Percentiles rank a stretch among this genome's conserved stretches.
Conservation (phyloP, 2,329 filamentous ascomycete species). For the Colletotrichum theobromicola region DNA sequence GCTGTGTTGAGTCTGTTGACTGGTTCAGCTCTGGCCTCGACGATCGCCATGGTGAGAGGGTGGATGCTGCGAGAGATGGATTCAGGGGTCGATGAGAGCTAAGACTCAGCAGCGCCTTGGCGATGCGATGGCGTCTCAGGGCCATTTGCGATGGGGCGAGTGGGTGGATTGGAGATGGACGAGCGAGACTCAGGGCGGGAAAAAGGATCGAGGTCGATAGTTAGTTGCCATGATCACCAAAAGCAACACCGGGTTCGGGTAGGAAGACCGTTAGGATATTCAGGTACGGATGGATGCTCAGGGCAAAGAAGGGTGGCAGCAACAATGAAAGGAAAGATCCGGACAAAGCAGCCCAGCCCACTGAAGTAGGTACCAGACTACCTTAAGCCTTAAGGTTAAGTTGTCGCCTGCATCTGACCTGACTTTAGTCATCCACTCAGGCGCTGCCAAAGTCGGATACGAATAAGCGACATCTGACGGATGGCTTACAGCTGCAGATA, state of each 20-base stretch:
- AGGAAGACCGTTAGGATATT: not conserved
- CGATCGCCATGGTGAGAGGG: not conserved
- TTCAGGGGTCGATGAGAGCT: slow-evolving; percentile 15
- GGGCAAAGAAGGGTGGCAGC: not conserved
- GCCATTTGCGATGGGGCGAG: not conserved
- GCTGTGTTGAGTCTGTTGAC: not conserved
- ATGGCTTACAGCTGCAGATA: not conserved
- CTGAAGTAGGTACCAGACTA: not conserved
- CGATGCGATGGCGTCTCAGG: slow-evolving; percentile 14
- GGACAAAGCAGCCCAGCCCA: not conserved
- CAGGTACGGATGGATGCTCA: not conserved
- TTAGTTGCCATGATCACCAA: not conserved
- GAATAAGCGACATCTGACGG: not conserved
- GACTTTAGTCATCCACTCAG: not conserved
- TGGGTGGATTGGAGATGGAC: not conserved
- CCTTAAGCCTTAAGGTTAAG: not conserved
- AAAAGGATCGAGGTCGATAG: not conserved
- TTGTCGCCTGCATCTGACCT: not conserved
- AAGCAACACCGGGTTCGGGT: not conserved
- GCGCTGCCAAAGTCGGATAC: not conserved
- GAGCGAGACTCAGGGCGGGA: not conserved
- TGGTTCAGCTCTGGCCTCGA: not conserved
- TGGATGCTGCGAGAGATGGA: not conserved
- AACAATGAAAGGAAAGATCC: not conserved
- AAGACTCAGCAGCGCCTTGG: slow-evolving; percentile 16